phyloP scores from a whole-genome alignment of 306 rosid species.

The Inga leiocalycina region DNA sequence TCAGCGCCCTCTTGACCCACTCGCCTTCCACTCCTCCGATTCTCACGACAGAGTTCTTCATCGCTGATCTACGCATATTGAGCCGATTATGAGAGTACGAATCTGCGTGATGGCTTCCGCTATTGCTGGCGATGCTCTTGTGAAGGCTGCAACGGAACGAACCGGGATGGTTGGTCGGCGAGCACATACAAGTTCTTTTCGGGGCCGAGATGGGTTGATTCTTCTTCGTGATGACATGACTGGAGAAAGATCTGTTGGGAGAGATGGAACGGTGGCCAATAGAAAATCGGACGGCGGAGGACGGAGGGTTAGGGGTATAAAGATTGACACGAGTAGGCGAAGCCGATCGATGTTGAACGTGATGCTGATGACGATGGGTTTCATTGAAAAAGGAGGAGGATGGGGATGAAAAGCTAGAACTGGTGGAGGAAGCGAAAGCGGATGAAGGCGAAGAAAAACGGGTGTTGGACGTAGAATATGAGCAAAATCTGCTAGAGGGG shows the following conservation, averaged over 20 bases:
- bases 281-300: constrained; percentile 73
- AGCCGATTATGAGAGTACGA: constrained; percentile 61
- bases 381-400: constrained; percentile 55
- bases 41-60: constrained; percentile 90
- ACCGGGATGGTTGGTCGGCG: constrained; percentile 89
- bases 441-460: constrained; percentile 42
- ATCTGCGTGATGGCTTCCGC: constrained; percentile 28
- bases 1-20: constrained; percentile 88
- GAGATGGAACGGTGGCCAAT: constrained; percentile 77
- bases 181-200: constrained; percentile 88
- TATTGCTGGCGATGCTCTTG: constrained; percentile 42
- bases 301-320: constrained; percentile 36
- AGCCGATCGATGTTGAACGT: constrained; percentile 55
- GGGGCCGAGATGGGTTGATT: constrained; percentile 56
- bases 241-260: constrained; percentile 73
- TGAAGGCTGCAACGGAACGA: constrained; percentile 95
- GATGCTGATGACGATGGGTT: constrained; percentile 32
- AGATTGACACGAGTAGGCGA: constrained; percentile 92
- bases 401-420: constrained; percentile 55
- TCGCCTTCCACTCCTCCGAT: constrained; percentile 97
- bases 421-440: constrained; percentile 60
- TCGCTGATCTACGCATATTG: constrained; percentile 95
- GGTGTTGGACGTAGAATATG: constrained; percentile 35
- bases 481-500: constrained; percentile 57
- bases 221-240: constrained; percentile 54